These are phyloP conservation scores for Murraya koenigii DNA, from an alignment of 345 rosid species.

Conservation along the genomic window DNA sequence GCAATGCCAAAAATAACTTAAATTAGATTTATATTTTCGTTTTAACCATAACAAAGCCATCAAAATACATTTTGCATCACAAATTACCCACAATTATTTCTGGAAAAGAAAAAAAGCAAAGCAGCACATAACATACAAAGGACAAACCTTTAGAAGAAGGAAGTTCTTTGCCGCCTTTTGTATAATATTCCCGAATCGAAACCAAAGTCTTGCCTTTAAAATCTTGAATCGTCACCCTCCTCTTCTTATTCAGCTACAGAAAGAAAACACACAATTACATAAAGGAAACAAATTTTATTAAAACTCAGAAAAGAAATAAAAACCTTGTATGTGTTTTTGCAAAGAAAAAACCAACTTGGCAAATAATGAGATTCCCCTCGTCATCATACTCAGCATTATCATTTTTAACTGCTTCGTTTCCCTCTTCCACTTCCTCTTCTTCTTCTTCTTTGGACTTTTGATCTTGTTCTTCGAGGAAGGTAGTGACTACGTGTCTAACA, in stretches of 20 bases:
- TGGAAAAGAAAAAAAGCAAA: neutral
- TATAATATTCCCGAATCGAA: conserved; percentile 80
- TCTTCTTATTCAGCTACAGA: conserved; percentile 61
- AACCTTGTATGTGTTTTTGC: neutral
- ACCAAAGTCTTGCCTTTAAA: conserved; percentile 75
- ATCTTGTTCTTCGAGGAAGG: conserved; percentile 71
- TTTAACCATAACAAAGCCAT: conserved; percentile 1
- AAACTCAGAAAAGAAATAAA: neutral
- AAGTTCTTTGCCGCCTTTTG: conserved; percentile 81
- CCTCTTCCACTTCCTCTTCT: conserved; percentile 23
- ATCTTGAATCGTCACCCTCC: conserved; percentile 84
- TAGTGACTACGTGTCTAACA: conserved; percentile 57
- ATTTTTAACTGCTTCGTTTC: conserved; percentile 19
- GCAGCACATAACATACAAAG: neutral
- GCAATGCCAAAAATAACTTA: neutral
- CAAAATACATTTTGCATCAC: neutral
- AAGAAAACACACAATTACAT: neutral
- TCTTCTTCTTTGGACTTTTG: conserved; percentile 29
- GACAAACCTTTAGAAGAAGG: conserved; percentile 74
- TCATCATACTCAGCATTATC: conserved; percentile 57
- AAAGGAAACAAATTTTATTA: neutral
- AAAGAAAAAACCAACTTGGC: conserved; percentile 42
- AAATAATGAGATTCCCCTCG: conserved; percentile 76
- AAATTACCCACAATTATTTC: neutral
- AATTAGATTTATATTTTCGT: neutral